Evolutionary conservation across 805 yeast genomes (phyloP).

Genomic region (Candida pini): DNA sequence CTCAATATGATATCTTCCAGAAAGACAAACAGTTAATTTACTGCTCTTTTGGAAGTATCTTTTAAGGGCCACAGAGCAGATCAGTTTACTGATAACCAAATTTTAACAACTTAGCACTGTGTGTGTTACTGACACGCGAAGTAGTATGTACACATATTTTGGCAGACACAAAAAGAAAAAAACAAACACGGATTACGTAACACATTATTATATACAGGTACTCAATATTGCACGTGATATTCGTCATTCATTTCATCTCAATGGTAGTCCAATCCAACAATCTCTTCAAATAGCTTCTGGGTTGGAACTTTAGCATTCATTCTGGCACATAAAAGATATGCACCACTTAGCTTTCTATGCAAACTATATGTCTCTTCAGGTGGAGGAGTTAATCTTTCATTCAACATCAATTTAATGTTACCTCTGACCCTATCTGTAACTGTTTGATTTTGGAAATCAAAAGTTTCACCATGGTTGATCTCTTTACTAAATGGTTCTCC

Average conservation of each 20-base stretch:
- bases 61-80: no score
- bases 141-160: no score
- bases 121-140: no score
- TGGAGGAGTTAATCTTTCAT: conserved; percentile 91
- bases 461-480: conserved; percentile 44
- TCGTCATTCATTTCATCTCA: conserved; percentile 10
- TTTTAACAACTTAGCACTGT: no score
- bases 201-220: background rate
- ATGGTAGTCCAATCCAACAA: conserved; percentile 54
- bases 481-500: conserved; percentile 83
- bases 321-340: conserved; percentile 82
- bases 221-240: background rate
- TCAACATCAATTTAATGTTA: conserved; percentile 83
- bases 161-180: no score
- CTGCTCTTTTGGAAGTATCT: no score
- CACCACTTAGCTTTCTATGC: conserved; percentile 93
- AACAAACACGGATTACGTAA: no score
- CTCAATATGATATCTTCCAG: no score
- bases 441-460: conserved; percentile 78
- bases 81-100: no score
- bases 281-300: conserved; percentile 65
- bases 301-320: conserved; percentile 81
- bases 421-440: conserved; percentile 90
- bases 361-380: conserved; percentile 98
- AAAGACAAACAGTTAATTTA: no score